Percentiles rank a stretch among this genome's conserved stretches.
These are phyloP conservation scores for Colletotrichum tabaci DNA, from an alignment of 2,329 filamentous ascomycete genomes.

Conservation along the genomic window DNA sequence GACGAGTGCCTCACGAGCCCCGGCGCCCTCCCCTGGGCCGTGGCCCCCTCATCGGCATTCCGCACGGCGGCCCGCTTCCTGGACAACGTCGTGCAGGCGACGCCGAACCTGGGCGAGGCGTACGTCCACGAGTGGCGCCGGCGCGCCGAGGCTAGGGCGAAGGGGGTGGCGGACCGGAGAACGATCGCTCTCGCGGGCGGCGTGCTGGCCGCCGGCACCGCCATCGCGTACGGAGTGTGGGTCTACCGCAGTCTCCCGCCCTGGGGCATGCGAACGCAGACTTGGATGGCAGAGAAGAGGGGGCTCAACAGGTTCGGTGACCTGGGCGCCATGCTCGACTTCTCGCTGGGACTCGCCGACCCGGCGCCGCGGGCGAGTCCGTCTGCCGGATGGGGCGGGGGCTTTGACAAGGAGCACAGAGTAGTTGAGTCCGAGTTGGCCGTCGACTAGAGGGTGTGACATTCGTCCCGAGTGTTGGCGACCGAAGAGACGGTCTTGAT, in stretches of 20 bases:
- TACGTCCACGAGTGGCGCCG: constrained; percentile 56
- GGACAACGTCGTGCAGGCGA: constrained; percentile 53
- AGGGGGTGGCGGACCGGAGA: constrained; percentile 47
- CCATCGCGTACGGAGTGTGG: constrained; percentile 56
- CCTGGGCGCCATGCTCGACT: constrained; percentile 61
- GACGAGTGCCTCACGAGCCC: constrained; percentile 43
- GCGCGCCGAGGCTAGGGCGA: constrained; percentile 51
- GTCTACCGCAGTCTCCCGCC: constrained; percentile 59
- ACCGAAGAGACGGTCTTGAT: not conserved
- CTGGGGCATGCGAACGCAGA: constrained; percentile 61
- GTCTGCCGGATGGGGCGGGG: constrained; percentile 21
- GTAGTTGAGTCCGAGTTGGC: constrained; percentile 40
- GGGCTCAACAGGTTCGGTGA: constrained; percentile 62
- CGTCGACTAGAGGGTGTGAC: constrained; percentile 26
- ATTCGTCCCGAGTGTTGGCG: not conserved
- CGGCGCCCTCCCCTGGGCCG: constrained; percentile 48
- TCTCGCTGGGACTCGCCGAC: constrained; percentile 41
- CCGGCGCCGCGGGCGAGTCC: constrained; percentile 23
- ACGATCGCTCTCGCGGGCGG: constrained; percentile 51
- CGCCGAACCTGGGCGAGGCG: constrained; percentile 53
- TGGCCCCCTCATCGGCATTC: constrained; percentile 41
- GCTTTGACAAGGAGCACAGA: constrained; percentile 31
- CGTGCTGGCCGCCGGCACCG: constrained; percentile 55
- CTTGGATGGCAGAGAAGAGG: constrained; percentile 56
- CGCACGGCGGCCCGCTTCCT: constrained; percentile 50